Conservation (phyloP, 805 yeast genomes). For the Nadsonia fulvescens region DNA sequence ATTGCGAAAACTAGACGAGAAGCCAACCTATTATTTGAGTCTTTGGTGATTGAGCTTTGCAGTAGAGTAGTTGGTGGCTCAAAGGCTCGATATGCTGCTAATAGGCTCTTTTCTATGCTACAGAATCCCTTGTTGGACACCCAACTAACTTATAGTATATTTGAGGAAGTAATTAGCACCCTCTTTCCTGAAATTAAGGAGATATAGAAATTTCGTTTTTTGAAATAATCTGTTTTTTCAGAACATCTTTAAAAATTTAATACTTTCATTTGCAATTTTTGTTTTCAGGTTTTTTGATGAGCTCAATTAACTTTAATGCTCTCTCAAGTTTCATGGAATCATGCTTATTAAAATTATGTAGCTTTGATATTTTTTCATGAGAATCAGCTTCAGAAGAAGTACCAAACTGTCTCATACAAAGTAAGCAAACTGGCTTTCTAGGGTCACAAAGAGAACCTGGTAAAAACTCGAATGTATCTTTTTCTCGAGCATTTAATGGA, state of each 20-base stretch:
- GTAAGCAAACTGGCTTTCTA: no score
- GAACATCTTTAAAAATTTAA: slow-evolving; percentile 5
- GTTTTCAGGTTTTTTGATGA: slow-evolving; percentile 3
- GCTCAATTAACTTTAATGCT: no score
- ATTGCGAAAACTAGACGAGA: slow-evolving; percentile 36
- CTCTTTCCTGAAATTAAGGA: slow-evolving; percentile 16
- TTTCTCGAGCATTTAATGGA: no score
- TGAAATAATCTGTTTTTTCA: slow-evolving; percentile 7
- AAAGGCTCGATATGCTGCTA: slow-evolving; percentile 46
- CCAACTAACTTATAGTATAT: slow-evolving; percentile 37
- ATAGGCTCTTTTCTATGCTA: slow-evolving; percentile 39
- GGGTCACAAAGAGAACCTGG: no score
- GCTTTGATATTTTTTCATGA: no score
- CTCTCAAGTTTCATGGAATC: no score
- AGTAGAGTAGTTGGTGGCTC: slow-evolving; percentile 57
- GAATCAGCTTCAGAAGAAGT: no score
- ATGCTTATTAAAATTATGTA: no score
- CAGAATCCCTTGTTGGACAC: slow-evolving; percentile 59
- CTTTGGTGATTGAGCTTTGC: slow-evolving; percentile 43
- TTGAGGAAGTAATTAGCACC: slow-evolving; percentile 39
- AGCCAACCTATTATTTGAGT: slow-evolving; percentile 36
- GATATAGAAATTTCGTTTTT: slow-evolving; percentile 6
- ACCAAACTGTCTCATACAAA: no score
- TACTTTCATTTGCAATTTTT: slow-evolving; percentile 1
- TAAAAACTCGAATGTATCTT: no score